Percentiles rank a stretch among this genome's conserved stretches.
phyloP scores from a whole-genome alignment of 805 yeast genomes.

The Saccharomycopsis sp. region DNA sequence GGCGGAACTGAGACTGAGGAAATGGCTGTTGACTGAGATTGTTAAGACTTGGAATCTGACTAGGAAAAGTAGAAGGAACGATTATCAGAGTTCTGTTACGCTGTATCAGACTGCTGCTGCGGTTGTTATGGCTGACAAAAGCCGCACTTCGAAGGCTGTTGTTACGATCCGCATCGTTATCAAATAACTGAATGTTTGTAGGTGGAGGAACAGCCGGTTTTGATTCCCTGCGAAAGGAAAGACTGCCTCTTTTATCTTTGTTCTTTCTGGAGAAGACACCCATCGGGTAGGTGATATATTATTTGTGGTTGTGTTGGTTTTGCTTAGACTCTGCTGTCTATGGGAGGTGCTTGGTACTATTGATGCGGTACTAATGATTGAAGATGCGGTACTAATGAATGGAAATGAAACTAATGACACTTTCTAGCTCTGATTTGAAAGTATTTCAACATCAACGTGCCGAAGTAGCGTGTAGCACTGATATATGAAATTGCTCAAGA shows the following conservation, averaged over 20 bases:
- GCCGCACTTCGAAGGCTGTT: neutral
- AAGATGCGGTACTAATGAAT: too few species aligned
- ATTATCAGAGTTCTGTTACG: conserved; percentile 1
- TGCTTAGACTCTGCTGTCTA: neutral
- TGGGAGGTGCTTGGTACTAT: too few species aligned
- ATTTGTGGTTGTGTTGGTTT: neutral
- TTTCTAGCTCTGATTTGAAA: too few species aligned
- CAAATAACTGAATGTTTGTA: neutral
- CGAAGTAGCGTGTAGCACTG: too few species aligned
- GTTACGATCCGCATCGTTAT: conserved; percentile 2
- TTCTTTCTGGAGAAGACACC: conserved; percentile 7
- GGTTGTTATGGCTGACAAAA: neutral
- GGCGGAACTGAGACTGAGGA: conserved; percentile 1
- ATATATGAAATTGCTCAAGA: too few species aligned
- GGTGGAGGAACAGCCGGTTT: neutral
- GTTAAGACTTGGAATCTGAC: neutral
- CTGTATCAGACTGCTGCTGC: neutral
- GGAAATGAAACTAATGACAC: too few species aligned
- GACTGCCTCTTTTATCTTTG: conserved; percentile 13
- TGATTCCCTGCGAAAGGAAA: conserved; percentile 2
- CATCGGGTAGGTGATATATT: neutral
- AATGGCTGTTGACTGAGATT: neutral
- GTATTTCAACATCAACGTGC: too few species aligned
- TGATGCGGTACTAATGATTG: too few species aligned
- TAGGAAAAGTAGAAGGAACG: neutral